Percentiles rank a stretch among this genome's conserved stretches.
Evolutionary conservation across 2,329 filamentous ascomycete genomes (phyloP).

Genomic region (Epichloe gansuensis): DNA sequence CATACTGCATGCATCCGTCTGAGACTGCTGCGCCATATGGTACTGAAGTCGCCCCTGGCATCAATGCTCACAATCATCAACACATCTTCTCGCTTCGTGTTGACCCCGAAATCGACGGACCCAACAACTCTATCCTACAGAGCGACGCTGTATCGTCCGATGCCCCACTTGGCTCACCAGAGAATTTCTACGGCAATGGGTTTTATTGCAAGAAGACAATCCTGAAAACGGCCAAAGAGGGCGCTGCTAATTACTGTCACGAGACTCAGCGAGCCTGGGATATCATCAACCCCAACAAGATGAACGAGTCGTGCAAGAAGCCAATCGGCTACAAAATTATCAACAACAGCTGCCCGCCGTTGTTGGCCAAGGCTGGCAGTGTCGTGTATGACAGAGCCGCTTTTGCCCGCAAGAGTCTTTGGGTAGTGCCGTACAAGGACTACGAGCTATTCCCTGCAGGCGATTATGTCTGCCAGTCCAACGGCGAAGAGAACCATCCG

Average conservation of each 20-base stretch:
- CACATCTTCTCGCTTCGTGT: slow-evolving; percentile 58
- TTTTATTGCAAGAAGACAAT: slow-evolving; percentile 36
- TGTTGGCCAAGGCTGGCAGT: slow-evolving; percentile 30
- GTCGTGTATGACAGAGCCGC: slow-evolving; percentile 27
- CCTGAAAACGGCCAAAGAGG: slow-evolving; percentile 13
- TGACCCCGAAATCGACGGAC: slow-evolving; percentile 52
- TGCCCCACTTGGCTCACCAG: slow-evolving; percentile 50
- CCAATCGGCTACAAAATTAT: slow-evolving; percentile 36
- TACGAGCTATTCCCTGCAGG: slow-evolving; percentile 31
- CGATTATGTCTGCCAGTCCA: slow-evolving; percentile 34
- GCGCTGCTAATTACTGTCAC: slow-evolving; percentile 14
- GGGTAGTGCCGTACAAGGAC: slow-evolving; percentile 30
- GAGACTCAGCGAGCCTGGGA: slow-evolving; percentile 17
- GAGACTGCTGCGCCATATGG: slow-evolving; percentile 35
- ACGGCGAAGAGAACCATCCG: slow-evolving; percentile 17
- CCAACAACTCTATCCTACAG: slow-evolving; percentile 53
- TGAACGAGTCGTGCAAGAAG: slow-evolving; percentile 28
- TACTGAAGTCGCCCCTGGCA: slow-evolving; percentile 51
- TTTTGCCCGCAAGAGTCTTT: slow-evolving; percentile 30
- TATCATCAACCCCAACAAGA: slow-evolving; percentile 30
- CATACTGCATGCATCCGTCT: slow-evolving; percentile 27
- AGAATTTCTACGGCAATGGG: slow-evolving; percentile 65
- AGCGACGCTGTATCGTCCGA: slow-evolving; percentile 52
- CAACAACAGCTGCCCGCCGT: slow-evolving; percentile 31
- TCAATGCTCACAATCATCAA: slow-evolving; percentile 57